Percentiles rank a stretch among this genome's conserved stretches.
Conservation (phyloP, 768 basidiomycete genomes). For the Coprinopsis strossmayeri region DNA sequence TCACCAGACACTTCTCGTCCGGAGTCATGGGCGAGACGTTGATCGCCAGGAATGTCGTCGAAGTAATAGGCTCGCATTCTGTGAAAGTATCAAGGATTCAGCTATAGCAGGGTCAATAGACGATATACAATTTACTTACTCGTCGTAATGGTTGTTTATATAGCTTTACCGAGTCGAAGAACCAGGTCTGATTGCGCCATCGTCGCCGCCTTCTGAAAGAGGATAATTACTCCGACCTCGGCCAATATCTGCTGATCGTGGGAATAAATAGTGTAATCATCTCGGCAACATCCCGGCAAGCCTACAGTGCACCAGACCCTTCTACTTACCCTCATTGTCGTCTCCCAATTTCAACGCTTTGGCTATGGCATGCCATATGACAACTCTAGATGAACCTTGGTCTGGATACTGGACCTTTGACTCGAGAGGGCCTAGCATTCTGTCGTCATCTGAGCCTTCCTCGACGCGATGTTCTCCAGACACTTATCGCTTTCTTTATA, state of each 20-base stretch:
- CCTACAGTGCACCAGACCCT: too few species aligned
- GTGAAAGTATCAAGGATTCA: not conserved
- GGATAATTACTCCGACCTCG: conserved; percentile 3
- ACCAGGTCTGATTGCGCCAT: not conserved
- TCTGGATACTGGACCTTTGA: too few species aligned
- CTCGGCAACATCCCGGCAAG: not conserved
- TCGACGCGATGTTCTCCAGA: too few species aligned
- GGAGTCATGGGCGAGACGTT: conserved; percentile 74
- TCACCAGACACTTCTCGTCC: conserved; percentile 45
- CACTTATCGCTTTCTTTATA: too few species aligned
- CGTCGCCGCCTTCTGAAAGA: not conserved
- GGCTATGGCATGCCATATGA: too few species aligned
- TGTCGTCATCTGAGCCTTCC: too few species aligned
- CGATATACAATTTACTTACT: not conserved
- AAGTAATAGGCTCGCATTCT: conserved; percentile 72
- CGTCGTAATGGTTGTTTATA: conserved; percentile 2
- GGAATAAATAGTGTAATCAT: not conserved
- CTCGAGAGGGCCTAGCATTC: too few species aligned
- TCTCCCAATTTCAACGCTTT: too few species aligned
- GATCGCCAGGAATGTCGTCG: conserved; percentile 73
- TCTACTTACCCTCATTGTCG: too few species aligned
- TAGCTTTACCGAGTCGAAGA: not conserved
- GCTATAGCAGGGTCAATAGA: not conserved
- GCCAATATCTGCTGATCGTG: not conserved
- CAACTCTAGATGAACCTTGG: too few species aligned